Base-by-base conservation (phyloP, 805 yeast genomes). In the Wickerhamomyces bovis region DNA sequence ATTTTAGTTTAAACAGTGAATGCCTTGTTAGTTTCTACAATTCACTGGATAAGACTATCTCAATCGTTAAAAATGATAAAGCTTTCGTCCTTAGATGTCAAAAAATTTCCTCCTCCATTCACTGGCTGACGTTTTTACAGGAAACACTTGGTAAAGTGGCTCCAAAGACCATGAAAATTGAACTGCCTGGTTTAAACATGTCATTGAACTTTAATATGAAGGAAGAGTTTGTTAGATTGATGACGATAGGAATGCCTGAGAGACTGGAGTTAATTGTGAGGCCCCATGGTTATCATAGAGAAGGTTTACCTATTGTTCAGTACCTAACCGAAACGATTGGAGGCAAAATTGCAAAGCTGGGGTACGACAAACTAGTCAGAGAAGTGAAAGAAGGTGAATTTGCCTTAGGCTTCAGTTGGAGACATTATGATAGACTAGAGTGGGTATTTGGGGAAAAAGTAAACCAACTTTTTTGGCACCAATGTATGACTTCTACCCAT, bases 361-460 rank as follows among this genome's bases (percentile, higher is more conserved):
- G 65, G 1, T 54, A 48, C 39, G 20, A 41, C 0, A 41, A 53
- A 19, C 36, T 67, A 53, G 63, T 61, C 41, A 45, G 54, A 6
- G 43, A 50, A 6, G 51, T 63, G 57, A 51, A 65, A 54, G 48
- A 43, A 15, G 55, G 50, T 30, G 63, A 62, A 16, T 57, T 62
- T 15, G 51, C 60, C 51, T 70, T 60, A 59, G 85, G 85, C 47
- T 72, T 75, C 58, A 82, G 76, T 54, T 81, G 83, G 72, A 79
- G 80, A 49, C 69, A 77, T 45, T 86, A 83, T 60, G 96, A 89
- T 62, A 67, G 90, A 39, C 58, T 89, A 8, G 94, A 88, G 54
- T 83, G 89, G 88, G 57, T 77, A 10, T 64, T 73, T 45, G 80
- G 76, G 16, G 69, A 71, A 20, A 65, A 64, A 33, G 70, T 72